These are phyloP conservation scores for Pseudotulostoma volvatum DNA, from an alignment of 495 filamentous ascomycete species.

Conservation along the genomic window DNA sequence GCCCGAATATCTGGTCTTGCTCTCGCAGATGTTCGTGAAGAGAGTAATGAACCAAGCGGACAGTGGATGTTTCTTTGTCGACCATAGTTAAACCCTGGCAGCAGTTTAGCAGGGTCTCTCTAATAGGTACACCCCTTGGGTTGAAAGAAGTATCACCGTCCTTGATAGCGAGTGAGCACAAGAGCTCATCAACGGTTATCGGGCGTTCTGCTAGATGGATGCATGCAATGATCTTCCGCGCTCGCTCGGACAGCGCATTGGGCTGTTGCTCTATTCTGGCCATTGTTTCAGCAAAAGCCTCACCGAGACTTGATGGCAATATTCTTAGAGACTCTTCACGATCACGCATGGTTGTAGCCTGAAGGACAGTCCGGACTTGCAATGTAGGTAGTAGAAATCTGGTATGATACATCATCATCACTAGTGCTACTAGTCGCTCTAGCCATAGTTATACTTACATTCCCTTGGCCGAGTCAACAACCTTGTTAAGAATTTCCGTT, in stretches of 20 bases:
- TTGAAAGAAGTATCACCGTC: slow-evolving; percentile 5
- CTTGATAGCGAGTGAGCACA: slow-evolving; percentile 5
- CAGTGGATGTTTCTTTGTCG: slow-evolving; percentile 6
- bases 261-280: slow-evolving; percentile 8
- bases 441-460: slow-evolving; percentile 3
- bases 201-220: slow-evolving; percentile 6
- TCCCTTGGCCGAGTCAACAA: slow-evolving; percentile 6
- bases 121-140: slow-evolving; percentile 3
- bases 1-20: slow-evolving; percentile 4
- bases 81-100: slow-evolving; percentile 7
- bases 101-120: slow-evolving; percentile 5
- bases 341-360: slow-evolving; percentile 6
- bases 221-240: slow-evolving; percentile 8
- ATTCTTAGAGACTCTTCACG: slow-evolving; percentile 6
- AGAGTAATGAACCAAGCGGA: slow-evolving; percentile 7
- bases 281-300: slow-evolving; percentile 6
- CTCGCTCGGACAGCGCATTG: slow-evolving; percentile 1
- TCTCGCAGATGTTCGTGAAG: slow-evolving; percentile 7
- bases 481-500: slow-evolving; percentile 4
- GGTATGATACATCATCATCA: slow-evolving; percentile 1
- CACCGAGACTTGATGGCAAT: slow-evolving; percentile 6
- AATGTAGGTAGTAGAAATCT: slow-evolving; percentile 10
- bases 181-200: slow-evolving; percentile 7
- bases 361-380: slow-evolving; percentile 7
- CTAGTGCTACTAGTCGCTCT: slow-evolving; percentile 1